These are phyloP conservation scores for Lachnellula cervina DNA, from an alignment of 2,329 filamentous ascomycete genomes.

Conservation along the genomic window DNA sequence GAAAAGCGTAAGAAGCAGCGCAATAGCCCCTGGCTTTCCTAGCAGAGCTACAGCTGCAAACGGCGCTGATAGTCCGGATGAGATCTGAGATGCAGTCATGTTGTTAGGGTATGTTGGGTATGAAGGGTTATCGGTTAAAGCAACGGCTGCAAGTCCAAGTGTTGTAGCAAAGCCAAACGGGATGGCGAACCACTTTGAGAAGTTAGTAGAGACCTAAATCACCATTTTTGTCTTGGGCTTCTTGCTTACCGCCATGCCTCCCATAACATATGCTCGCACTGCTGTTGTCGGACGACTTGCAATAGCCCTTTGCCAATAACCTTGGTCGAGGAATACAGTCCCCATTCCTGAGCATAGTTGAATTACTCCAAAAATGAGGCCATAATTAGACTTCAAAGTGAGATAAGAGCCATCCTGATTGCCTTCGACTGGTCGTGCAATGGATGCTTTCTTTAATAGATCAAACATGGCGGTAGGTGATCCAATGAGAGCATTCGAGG, in stretches of 20 bases:
- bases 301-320: constrained; percentile 39
- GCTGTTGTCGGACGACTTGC: constrained; percentile 42
- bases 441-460: constrained; percentile 41
- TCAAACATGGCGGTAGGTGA: constrained; percentile 46
- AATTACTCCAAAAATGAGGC: constrained; percentile 6
- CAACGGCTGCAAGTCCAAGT: constrained; percentile 44
- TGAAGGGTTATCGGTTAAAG: constrained; percentile 40
- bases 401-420: constrained; percentile 50
- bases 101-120: constrained; percentile 47
- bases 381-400: constrained; percentile 51
- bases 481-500: constrained; percentile 40
- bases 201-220: constrained; percentile 31
- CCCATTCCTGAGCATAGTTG: constrained; percentile 8
- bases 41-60: constrained; percentile 66
- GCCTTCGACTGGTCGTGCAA: constrained; percentile 42
- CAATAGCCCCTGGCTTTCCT: constrained; percentile 64
- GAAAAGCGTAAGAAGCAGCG: constrained; percentile 64
- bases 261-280: constrained; percentile 47
- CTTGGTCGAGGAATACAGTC: constrained; percentile 8
- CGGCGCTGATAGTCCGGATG: constrained; percentile 63
- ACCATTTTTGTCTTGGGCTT: too few relatives aligned
- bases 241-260: constrained; percentile 30
- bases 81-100: constrained; percentile 57
- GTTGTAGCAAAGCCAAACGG: constrained; percentile 49
- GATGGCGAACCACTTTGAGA: constrained; percentile 43